phyloP scores from a whole-genome alignment of 148 eudicot species.

The Linanthus parryae region DNA sequence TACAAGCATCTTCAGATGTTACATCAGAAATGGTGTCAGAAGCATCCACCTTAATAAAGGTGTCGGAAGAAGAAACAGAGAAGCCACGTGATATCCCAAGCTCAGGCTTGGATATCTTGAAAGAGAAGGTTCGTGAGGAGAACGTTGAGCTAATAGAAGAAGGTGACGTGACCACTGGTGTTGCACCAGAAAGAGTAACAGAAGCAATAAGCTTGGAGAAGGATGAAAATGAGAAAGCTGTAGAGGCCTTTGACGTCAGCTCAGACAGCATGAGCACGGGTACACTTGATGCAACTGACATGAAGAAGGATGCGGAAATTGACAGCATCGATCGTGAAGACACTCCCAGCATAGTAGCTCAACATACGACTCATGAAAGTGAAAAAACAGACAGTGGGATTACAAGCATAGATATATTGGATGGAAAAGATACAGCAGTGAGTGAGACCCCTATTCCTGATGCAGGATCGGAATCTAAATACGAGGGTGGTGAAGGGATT shows the following conservation, averaged over 20 bases:
- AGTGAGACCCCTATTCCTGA: not conserved
- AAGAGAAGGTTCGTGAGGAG: too few relatives aligned
- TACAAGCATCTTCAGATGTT: too few relatives aligned
- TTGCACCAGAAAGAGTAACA: too few relatives aligned
- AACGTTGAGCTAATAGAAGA: too few relatives aligned
- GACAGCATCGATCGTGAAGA: slow-evolving; percentile 4
- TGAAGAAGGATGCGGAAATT: not conserved
- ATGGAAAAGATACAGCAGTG: slow-evolving; percentile 1
- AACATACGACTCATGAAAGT: not conserved
- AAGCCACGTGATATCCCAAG: too few relatives aligned
- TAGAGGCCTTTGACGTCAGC: not conserved
- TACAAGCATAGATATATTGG: not conserved
- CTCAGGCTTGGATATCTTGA: too few relatives aligned
- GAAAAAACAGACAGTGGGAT: not conserved
- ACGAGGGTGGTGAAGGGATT: too few relatives aligned
- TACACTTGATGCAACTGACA: not conserved
- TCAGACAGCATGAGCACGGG: slow-evolving; percentile 4
- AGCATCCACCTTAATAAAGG: too few relatives aligned
- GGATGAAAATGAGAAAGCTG: not conserved
- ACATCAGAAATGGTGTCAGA: too few relatives aligned
- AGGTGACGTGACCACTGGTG: too few relatives aligned
- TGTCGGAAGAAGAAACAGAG: too few relatives aligned
- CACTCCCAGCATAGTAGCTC: not conserved
- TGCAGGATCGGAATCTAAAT: not conserved
- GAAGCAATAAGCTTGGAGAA: too few relatives aligned